Base-by-base conservation (phyloP, 495 filamentous ascomycete species). In the Aspergillus saccharolyticus region DNA sequence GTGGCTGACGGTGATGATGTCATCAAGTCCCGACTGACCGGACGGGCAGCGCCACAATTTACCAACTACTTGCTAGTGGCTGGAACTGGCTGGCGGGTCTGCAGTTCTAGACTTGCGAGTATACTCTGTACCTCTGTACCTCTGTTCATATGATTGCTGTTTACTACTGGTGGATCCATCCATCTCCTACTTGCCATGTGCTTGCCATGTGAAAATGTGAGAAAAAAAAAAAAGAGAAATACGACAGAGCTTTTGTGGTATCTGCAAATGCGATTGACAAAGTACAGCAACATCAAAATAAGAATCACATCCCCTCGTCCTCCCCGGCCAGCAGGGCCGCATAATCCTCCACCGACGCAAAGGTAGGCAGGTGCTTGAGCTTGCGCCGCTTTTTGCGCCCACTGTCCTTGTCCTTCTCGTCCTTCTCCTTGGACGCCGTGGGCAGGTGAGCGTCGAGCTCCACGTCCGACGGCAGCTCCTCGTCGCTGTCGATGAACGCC, bases 261-360 rank as follows among this genome's bases (percentile, higher is more conserved):
- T 60, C 58, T 60, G 52, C 33, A 56, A 52, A 56, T 46, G 25
- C 50, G 49, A 45, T 49, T 47, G 18, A 17, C 8, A 30, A 53
- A 51, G n/a, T 24, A 57, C 47, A 47, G 9, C 48, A 22, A 55
- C 30, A n/a, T n/a, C n/a, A 49, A 17, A 21, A 4, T 39, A 20
- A 43, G 22, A 21, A 51, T 62, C 69, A 77, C 70, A 77, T 75
- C 39, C 80, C 84, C 42, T 86, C 86, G 46, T 87, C 88, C 57
- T 91, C 90, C 52, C 77, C 83, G 14, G 78, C 89, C 63, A 98
- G 67, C 78, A 97, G 80, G 59, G 87, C 87, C 21, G 91, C 93
- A 72, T 97, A 97, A 64, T 98, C 95, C 19, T 97, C 94, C 18
- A 79, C 86, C 28, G 88, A 91, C 19, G 95, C 94, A 75, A 97